These are phyloP conservation scores for Apiospora marii DNA, from an alignment of 2,329 filamentous ascomycete species.

Conservation along the genomic window DNA sequence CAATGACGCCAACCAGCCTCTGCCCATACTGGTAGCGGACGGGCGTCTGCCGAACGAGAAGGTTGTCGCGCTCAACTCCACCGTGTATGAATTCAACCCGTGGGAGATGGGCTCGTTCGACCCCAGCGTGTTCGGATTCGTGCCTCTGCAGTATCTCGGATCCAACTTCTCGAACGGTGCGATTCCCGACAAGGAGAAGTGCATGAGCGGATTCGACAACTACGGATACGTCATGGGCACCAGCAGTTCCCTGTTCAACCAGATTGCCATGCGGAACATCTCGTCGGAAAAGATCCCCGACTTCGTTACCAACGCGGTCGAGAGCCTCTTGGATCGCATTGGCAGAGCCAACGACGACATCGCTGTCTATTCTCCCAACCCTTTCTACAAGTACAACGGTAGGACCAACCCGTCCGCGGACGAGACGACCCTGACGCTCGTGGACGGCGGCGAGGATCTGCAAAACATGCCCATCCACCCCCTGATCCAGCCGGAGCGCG, in stretches of 20 bases:
- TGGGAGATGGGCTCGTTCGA: constrained; percentile 83
- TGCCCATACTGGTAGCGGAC: constrained; percentile 78
- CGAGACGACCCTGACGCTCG: constrained; percentile 67
- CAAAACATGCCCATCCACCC: constrained; percentile 85
- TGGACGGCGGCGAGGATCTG: constrained; percentile 79
- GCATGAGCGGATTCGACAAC: constrained; percentile 84
- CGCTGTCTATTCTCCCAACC: constrained; percentile 77
- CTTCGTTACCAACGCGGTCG: constrained; percentile 59
- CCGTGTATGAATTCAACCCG: constrained; percentile 80
- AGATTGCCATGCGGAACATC: constrained; percentile 73
- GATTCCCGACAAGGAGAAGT: constrained; percentile 63
- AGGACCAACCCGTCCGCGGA: constrained; percentile 64
- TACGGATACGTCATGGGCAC: constrained; percentile 87
- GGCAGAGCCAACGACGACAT: constrained; percentile 73
- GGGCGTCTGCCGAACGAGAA: constrained; percentile 68
- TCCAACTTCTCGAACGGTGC: constrained; percentile 73
- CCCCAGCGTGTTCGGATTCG: constrained; percentile 75
- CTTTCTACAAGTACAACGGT: constrained; percentile 73
- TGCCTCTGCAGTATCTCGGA: constrained; percentile 74
- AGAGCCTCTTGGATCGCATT: constrained; percentile 60
- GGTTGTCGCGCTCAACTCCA: constrained; percentile 74
- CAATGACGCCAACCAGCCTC: constrained; percentile 66
- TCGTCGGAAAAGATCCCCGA: constrained; percentile 51
- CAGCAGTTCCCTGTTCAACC: constrained; percentile 84
- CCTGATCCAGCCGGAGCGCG: constrained; percentile 74